Percentiles rank a stretch among this genome's conserved stretches.
Conservation (phyloP, 768 basidiomycete genomes). For the Tylopilus rubrobrunneus region DNA sequence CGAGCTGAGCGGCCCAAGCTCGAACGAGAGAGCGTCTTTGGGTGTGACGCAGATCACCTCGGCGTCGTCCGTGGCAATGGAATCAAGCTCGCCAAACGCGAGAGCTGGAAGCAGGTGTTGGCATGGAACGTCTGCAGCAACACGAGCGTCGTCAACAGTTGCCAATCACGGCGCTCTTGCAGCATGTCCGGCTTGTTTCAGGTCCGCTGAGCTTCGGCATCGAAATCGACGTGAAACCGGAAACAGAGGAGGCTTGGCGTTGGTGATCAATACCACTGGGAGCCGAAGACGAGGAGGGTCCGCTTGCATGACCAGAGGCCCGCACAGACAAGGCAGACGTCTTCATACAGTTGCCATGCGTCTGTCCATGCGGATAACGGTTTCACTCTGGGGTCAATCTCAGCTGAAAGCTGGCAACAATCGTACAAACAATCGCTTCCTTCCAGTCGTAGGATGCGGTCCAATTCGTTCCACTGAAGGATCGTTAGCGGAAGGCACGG, state of each 20-base stretch:
- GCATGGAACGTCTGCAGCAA: conserved; percentile 68
- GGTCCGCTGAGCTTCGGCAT: conserved; percentile 29
- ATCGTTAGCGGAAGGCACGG: background rate
- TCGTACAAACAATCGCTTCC: conserved; percentile 23
- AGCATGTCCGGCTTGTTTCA: background rate
- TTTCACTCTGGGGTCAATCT: conserved; percentile 34
- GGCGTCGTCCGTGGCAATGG: conserved; percentile 5
- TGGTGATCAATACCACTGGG: conserved; percentile 25
- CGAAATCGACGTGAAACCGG: conserved; percentile 16
- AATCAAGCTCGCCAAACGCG: conserved; percentile 35
- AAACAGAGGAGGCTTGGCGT: conserved; percentile 33
- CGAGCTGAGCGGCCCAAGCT: conserved; percentile 69
- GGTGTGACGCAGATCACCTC: conserved; percentile 48
- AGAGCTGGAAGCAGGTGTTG: conserved; percentile 56
- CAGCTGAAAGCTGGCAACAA: conserved; percentile 35
- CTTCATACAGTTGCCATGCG: conserved; percentile 80
- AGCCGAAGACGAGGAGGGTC: conserved; percentile 24
- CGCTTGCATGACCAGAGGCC: conserved; percentile 56
- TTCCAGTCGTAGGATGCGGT: conserved; percentile 61
- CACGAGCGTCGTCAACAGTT: conserved; percentile 47
- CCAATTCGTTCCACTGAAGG: conserved; percentile 71
- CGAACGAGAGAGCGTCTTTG: conserved; percentile 62
- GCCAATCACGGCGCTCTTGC: conserved; percentile 33
- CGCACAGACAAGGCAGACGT: conserved; percentile 78
- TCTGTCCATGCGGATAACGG: conserved; percentile 60